A percentile compares a stretch with the other conserved stretches of the same genome.
Conservation (phyloP, 2,329 filamentous ascomycete genomes). For the Thelonectria olida region DNA sequence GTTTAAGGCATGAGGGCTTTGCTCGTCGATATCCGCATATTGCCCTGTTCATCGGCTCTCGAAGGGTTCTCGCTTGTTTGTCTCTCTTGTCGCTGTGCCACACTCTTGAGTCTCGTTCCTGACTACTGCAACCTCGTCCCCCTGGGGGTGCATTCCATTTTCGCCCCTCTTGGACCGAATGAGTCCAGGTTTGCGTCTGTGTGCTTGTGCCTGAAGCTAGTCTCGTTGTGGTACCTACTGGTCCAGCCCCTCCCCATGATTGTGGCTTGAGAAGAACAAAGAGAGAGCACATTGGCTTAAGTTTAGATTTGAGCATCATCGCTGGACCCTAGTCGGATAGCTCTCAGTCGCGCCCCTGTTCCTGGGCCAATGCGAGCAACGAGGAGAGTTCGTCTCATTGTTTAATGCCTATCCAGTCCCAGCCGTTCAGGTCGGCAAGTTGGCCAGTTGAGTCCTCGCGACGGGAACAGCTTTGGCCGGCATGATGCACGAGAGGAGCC, state of each 20-base stretch:
- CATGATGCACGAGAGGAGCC: background rate
- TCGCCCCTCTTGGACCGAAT: too few relatives aligned
- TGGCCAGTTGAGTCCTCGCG: too few relatives aligned
- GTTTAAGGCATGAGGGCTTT: slow-evolving; percentile 15
- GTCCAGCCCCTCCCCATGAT: background rate
- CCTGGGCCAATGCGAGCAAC: slow-evolving; percentile 33
- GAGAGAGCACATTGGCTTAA: slow-evolving; percentile 13
- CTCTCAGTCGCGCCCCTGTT: slow-evolving; percentile 20
- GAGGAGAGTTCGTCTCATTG: background rate
- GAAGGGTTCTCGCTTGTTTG: background rate
- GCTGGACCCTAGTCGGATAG: background rate
- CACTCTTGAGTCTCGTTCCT: slow-evolving; percentile 4
- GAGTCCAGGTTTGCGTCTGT: background rate
- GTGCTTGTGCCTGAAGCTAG: slow-evolving; percentile 6
- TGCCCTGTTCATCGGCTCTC: background rate
- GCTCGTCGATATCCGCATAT: background rate
- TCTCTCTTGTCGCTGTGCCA: slow-evolving; percentile 7
- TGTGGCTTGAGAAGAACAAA: background rate
- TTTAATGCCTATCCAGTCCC: slow-evolving; percentile 14
- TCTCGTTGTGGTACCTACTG: background rate
- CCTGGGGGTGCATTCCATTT: background rate
- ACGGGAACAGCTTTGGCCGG: too few relatives aligned
- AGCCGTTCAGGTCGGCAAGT: slow-evolving; percentile 23
- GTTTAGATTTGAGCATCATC: slow-evolving; percentile 8
- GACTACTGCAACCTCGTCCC: slow-evolving; percentile 2